Base-by-base conservation (phyloP, 345 rosid species). In the Physaria fendleri region DNA sequence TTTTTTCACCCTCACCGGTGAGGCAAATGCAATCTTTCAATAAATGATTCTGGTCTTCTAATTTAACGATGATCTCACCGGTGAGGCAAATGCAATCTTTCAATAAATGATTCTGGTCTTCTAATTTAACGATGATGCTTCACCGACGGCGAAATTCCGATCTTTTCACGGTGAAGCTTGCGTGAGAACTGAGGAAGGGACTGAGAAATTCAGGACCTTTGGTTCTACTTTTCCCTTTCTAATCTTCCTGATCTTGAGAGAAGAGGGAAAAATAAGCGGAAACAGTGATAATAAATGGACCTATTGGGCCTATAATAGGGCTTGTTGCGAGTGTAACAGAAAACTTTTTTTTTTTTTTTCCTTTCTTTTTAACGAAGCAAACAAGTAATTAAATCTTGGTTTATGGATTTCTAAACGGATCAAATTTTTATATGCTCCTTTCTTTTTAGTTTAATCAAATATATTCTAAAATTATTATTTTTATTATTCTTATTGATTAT, bases 151-250 rank as follows among this genome's bases (percentile, higher is more conserved):
- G 44, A 61, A 57, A 22, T 61, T 37, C 51, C 38, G 68, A 59
- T 59, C 21, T 14, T 32, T 49, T 49, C 59, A 46, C 64, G 33
- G 34, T 13, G 56, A 27, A 51, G 66, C 16, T 69, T 61, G 73
- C 63, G 63, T 61, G 67, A 52, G 66, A 49, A 39, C 27, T 43
- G 61, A 53, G 44, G 42, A 44, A 52, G 68, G 58, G 55, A 52
- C 37, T 8, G 24, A 54, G 56, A 43, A 46, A 48, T 56, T 70
- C 69, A 49, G 52, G 29, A 39, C 69, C 69, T 53, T 61, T 45
- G 12, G 59, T 67, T 48, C n/a, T 22, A 1, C 15, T 29, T 51
- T 62, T 39, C 0, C 4, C 18, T 17, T 57, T 48, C 15, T 57
- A 30, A 58, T 67, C 59, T 57, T 28, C 55, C 22, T 30, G 4